Base-by-base conservation (phyloP, 2,329 filamentous ascomycete species). In the Neofusicoccum laricinum region DNA sequence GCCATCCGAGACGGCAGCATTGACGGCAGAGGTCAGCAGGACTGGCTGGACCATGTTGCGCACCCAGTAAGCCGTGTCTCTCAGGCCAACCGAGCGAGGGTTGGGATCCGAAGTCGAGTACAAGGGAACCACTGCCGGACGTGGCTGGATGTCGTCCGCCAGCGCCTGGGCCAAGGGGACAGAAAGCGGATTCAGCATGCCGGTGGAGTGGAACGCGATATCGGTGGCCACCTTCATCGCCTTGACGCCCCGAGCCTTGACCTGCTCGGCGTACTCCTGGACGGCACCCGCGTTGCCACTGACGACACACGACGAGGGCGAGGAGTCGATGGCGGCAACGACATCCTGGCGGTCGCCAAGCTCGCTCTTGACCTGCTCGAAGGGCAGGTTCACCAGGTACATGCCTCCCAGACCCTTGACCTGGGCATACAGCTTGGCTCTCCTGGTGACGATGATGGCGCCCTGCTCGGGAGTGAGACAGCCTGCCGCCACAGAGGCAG, bases 171-270 rank as follows among this genome's bases (percentile, higher is more conserved):
- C 32, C 10, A 81, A 66, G 5, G 75, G 71, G 8, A 67, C 64
- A 0, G 68, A 67, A 8, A 80, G 72, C 14, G 61, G 63, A 6
- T 71, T 62, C 5, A 81, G 71, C 66, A 77, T 71, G 4, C 25
- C 40, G 8, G 75, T 75, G 36, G 71, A 76, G 65, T 81, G 79
- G 62, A 81, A 81, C 1, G 77, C 73, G 43, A 81, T 72, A 43
- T 80, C 76, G 0, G 77, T 78, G 30, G 76, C 72, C 4, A 81
- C 78, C 11, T 66, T 69, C 64, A 75, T 72, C 0, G 69, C 68
- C 63, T 74, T 76, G 50, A 78, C 61, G 3, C 69, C 68, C 8
- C 71, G 69, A 1, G 36, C 45, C 46, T 73, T 67, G 10, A 71
- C 64, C 2, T 30, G 49, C 2, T 53, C 40, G 2, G 66, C 25